These are phyloP conservation scores for Eucalyptus melliodora DNA, from an alignment of 345 rosid genomes.

Conservation along the genomic window DNA sequence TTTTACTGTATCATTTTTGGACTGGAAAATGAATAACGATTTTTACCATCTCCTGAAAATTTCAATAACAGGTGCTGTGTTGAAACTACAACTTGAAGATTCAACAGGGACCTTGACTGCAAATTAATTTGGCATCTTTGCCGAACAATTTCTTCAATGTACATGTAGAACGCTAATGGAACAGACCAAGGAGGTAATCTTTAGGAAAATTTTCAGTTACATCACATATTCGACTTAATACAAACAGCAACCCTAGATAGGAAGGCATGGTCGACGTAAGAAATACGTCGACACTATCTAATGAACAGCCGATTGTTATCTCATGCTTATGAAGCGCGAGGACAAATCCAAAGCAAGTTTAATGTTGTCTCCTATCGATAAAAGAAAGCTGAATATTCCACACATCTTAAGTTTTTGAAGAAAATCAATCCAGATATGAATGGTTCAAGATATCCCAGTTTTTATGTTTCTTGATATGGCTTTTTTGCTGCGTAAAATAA, in stretches of 20 bases:
- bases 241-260: no score
- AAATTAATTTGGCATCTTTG: background rate
- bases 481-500: no score
- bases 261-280: background rate
- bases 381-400: no score
- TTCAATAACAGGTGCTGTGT: background rate
- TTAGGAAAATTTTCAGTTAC: background rate
- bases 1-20: rapidly evolving
- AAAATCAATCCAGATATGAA: no score
- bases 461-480: no score
- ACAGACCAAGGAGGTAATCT: background rate
- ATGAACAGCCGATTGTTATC: background rate
- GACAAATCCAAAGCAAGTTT: background rate
- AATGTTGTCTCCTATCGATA: background rate
- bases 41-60: background rate
- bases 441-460: no score
- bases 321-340: background rate
- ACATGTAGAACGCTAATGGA: background rate
- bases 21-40: background rate
- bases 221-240: background rate
- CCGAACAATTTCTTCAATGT: background rate
- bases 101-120: background rate
- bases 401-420: no score
- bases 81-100: background rate
- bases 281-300: no score